Base-by-base conservation (phyloP, 768 basidiomycete species). In the Clitopilus hobsonii region DNA sequence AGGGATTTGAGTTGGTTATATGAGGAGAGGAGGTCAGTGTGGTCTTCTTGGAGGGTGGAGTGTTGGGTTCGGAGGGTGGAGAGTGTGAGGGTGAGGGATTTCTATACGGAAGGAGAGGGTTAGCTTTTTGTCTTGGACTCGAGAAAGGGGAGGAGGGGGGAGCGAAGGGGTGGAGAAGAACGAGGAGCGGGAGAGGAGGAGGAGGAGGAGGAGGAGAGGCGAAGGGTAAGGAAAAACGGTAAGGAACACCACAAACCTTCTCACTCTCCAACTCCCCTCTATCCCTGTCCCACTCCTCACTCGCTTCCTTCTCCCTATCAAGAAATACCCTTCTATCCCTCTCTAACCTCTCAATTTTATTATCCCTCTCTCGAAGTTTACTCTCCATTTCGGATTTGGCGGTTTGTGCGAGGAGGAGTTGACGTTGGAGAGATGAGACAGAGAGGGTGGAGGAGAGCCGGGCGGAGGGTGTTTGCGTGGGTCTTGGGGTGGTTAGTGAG, bases 271-370 rank as follows among this genome's bases (percentile, higher is more conserved):
- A 69, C 30, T 76, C 77, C 3, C 63, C 66, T 14, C 79, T 72
- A 53, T 88, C 82, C 8, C 66, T 66, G 54, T 89, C 84, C 67
- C 82, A 87, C 67, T 85, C 86, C 55, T 84, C 82, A 22, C 81
- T 72, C 57, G 90, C 88, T 30, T 84, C 81, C 49, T 78, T 73
- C 65, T 91, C 89, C 3, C 85, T 68, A 58, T 90, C 87, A 0
- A 84, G 72, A 50, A 90, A 75, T 73, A 77, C 89, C 16, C 86
- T 71, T 30, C 89, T 71, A 63, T 92, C 90, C 16, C 79, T 72
- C 61, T 91, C 87, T 8, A 93, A 74, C 41, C 82, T 71, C 38
- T 88, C 87, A 24, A 91, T 77, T 22, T 71, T 65, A 0, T 75
- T 59, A 2, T 89, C 85, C 63, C 80, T 82, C 67, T 91, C 85